Evolutionary conservation across 2,329 filamentous ascomycete species (phyloP).

Genomic region (Dactylellina sp.): DNA sequence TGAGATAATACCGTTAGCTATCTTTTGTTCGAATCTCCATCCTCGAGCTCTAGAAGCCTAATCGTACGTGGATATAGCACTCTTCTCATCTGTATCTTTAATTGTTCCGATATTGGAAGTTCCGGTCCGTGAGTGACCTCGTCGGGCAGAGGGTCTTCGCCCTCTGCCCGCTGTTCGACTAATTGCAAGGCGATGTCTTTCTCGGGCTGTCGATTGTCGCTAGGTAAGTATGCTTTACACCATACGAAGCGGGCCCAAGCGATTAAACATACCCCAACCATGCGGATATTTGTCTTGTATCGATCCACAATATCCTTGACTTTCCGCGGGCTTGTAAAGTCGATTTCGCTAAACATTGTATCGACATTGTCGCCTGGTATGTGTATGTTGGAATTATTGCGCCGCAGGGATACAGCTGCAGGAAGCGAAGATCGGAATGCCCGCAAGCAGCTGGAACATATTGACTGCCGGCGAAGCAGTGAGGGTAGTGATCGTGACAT

Average conservation of each 20-base stretch:
- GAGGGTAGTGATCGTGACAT: slow-evolving; percentile 41
- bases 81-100: slow-evolving; percentile 49
- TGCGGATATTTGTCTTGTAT: slow-evolving; percentile 30
- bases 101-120: slow-evolving; percentile 37
- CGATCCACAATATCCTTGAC: slow-evolving; percentile 42
- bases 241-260: no score
- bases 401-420: slow-evolving; percentile 16
- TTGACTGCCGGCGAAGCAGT: slow-evolving; percentile 30
- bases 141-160: slow-evolving; percentile 34
- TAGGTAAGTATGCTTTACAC: no score
- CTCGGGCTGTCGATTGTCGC: neutral
- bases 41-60: neutral
- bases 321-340: slow-evolving; percentile 37
- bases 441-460: slow-evolving; percentile 47
- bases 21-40: neutral
- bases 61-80: slow-evolving; percentile 48
- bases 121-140: slow-evolving; percentile 29
- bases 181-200: neutral
- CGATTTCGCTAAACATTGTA: slow-evolving; percentile 51
- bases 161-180: slow-evolving; percentile 36
- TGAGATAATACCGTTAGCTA: neutral
- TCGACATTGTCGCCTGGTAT: slow-evolving; percentile 8
- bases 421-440: slow-evolving; percentile 23
- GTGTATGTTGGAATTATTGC: slow-evolving; percentile 30
- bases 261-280: slow-evolving; percentile 11